A percentile compares a stretch with the other conserved stretches of the same genome.
Conservation (phyloP, 2,329 filamentous ascomycete species). For the Nannizziopsis barbatae region DNA sequence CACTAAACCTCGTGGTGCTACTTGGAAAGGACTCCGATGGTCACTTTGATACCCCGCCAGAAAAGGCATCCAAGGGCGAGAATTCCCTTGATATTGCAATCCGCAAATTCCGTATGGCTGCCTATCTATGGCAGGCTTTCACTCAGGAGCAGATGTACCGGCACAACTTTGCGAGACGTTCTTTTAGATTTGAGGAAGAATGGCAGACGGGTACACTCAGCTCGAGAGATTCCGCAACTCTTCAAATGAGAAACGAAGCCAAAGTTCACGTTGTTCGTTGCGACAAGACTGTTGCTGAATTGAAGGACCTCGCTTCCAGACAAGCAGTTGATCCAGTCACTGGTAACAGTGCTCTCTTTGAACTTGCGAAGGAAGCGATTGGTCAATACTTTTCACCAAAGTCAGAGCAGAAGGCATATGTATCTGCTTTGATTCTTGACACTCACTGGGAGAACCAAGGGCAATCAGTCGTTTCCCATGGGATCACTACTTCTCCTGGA, state of each 20-base stretch:
- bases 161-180: conserved; percentile 72
- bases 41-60: conserved; percentile 71
- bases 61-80: conserved; percentile 64
- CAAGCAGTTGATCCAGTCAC: conserved; percentile 33
- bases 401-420: conserved; percentile 73
- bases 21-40: conserved; percentile 77
- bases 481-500: conserved; percentile 63
- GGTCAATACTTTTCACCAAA: conserved; percentile 62
- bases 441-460: conserved; percentile 69
- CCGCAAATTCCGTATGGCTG: conserved; percentile 86
- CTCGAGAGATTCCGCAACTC: conserved; percentile 57
- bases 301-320: conserved; percentile 63
- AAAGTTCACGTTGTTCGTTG: conserved; percentile 76
- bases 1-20: conserved; percentile 78
- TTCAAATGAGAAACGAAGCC: conserved; percentile 77
- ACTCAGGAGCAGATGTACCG: conserved; percentile 94
- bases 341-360: conserved; percentile 58
- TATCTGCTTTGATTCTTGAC: conserved; percentile 77
- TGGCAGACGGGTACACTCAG: conserved; percentile 80
- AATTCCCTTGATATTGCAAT: conserved; percentile 71
- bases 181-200: conserved; percentile 87
- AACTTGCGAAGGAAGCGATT: conserved; percentile 66
- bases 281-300: conserved; percentile 72
- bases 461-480: conserved; percentile 66
- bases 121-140: conserved; percentile 94